Conservation (phyloP, 768 basidiomycete species). For the Podaxis sp. region DNA sequence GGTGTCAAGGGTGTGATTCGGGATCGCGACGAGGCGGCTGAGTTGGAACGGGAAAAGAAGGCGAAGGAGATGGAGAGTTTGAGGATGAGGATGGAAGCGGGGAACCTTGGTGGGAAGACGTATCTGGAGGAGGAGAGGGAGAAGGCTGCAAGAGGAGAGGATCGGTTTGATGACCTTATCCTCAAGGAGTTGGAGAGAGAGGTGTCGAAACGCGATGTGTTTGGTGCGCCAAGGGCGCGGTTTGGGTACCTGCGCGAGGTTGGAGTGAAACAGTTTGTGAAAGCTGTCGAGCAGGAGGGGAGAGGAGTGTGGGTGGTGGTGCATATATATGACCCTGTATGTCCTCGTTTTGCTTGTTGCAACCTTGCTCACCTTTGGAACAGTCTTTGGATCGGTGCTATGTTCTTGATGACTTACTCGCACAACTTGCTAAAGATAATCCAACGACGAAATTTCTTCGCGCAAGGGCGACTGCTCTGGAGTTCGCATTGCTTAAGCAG, state of each 20-base stretch:
- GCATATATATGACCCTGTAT: conserved; percentile 80
- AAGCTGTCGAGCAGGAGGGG: conserved; percentile 73
- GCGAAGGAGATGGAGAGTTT: conserved; percentile 52
- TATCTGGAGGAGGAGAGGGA: conserved; percentile 77
- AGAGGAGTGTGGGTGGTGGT: conserved; percentile 78
- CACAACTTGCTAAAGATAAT: conserved; percentile 66
- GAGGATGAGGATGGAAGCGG: conserved; percentile 61
- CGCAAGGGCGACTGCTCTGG: conserved; percentile 71
- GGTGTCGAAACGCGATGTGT: conserved; percentile 38
- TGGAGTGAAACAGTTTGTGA: conserved; percentile 68
- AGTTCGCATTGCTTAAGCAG: conserved; percentile 49
- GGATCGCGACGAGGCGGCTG: conserved; percentile 70
- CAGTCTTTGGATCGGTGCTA: conserved; percentile 80
- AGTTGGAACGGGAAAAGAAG: conserved; percentile 51
- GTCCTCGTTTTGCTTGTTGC: conserved; percentile 25
- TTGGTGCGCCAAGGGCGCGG: conserved; percentile 50
- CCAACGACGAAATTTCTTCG: conserved; percentile 81
- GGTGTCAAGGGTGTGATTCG: conserved; percentile 89
- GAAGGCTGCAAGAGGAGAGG: conserved; percentile 41
- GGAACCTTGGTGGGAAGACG: conserved; percentile 65
- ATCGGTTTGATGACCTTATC: conserved; percentile 47
- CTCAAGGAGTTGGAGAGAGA: conserved; percentile 40
- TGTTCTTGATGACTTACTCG: conserved; percentile 63
- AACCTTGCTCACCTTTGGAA: background rate
- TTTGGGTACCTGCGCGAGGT: conserved; percentile 86